Base-by-base conservation (phyloP, 805 yeast genomes). In the Lachancea sp. region DNA sequence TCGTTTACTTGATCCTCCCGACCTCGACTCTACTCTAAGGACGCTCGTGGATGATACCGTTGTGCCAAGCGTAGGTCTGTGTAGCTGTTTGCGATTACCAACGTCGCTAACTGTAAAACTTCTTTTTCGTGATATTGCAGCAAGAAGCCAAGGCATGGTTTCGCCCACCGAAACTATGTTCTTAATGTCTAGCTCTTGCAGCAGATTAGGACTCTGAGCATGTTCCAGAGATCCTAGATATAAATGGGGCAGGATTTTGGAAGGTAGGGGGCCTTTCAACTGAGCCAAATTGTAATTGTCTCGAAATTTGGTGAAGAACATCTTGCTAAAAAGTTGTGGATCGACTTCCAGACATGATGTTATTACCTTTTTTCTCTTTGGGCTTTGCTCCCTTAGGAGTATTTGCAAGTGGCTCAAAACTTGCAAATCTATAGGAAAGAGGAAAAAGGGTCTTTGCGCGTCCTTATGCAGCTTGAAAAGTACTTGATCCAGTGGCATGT, bases 81-180 rank as follows among this genome's bases (percentile, higher is more conserved):
- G 4, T 11, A 17, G 6, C 6, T 8, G 12, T 3, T 25, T 25
- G 5, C 29, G 25, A 17, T 7, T n/a, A 16, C 21, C 29, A 5
- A 17, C 13, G 2, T 33, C 38, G 38, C 38, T 28, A 2, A 29
- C 38, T 6, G 38, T 39, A 6, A 29, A 22, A 22, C 38, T 39
- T 29, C 38, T 25, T 16, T 25, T 25, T 5, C 42, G 24, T 17
- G 34, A 28, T 4, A 39, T 29, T 5, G 42, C 42, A 5, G 42
- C 29, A 20, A 34, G 29, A 3, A 39, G 49, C 96, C 96, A 88
- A 2, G 72, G 65, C 6, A 83, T 63, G 8, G 66, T 64, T 52
- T 90, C 97, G 1, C 97, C 97, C 8, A 90, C 96, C 2, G 92
- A 80, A 11, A 90, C 79, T 9, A 90, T 72, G 42, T 83, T 75